phyloP scores from a whole-genome alignment of 805 yeast genomes.

The Wickerhamiella kazuoi region DNA sequence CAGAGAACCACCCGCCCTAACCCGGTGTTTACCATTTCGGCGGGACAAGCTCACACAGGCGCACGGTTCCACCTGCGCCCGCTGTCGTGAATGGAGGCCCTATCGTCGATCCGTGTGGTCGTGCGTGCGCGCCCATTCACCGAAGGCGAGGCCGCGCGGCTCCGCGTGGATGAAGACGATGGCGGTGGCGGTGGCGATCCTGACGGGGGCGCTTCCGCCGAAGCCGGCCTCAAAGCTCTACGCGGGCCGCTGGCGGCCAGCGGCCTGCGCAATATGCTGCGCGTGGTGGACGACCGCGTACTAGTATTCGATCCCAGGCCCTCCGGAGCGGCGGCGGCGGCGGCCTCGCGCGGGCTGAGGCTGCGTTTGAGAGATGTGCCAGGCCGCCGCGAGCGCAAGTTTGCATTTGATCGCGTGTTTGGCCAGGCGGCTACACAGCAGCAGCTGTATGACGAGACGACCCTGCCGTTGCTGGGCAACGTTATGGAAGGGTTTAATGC shows the following conservation, averaged over 20 bases:
- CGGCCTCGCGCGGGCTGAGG: conserved; percentile 21
- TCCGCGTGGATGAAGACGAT: not conserved
- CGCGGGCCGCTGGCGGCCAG: not conserved
- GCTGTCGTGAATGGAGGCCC: not conserved
- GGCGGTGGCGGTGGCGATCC: too few species aligned
- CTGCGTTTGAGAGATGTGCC: conserved; percentile 25
- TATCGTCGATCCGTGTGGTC: conserved; percentile 4
- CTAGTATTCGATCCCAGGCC: conserved; percentile 59
- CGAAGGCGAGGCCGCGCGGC: conserved; percentile 27
- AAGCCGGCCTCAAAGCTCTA: too few species aligned
- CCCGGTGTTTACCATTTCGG: not conserved
- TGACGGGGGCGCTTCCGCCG: too few species aligned
- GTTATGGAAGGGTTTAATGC: conserved; percentile 76
- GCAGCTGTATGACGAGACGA: conserved; percentile 48
- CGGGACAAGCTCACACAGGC: not conserved
- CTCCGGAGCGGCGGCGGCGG: conserved; percentile 9
- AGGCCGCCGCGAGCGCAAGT: conserved; percentile 42
- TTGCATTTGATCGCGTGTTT: conserved; percentile 66
- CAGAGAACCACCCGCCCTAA: too few species aligned
- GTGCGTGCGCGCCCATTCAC: conserved; percentile 76
- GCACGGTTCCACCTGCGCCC: not conserved
- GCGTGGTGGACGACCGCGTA: conserved; percentile 74
- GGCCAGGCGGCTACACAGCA: conserved; percentile 47
- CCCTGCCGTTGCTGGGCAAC: conserved; percentile 53
- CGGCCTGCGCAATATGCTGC: conserved; percentile 29